phyloP scores from a whole-genome alignment of 2,329 filamentous ascomycete species.

The Pseudopyricularia javanii region DNA sequence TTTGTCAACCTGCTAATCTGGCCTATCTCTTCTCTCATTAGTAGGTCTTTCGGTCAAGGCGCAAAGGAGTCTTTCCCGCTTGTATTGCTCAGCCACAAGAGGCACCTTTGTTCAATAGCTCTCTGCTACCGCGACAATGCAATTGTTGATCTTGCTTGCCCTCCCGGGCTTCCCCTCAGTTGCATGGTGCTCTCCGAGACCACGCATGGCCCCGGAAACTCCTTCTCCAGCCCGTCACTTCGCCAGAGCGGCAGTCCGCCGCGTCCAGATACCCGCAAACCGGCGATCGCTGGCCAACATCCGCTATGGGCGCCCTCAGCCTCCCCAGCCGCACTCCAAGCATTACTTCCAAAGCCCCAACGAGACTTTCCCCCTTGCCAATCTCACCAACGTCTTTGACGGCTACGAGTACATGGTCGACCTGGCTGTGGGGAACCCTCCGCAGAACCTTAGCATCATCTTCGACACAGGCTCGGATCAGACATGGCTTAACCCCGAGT shows the following conservation, averaged over 20 bases:
- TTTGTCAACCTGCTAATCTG: background rate
- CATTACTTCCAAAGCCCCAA: background rate
- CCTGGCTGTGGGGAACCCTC: conserved; percentile 19
- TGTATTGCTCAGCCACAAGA: background rate
- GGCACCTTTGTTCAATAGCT: background rate
- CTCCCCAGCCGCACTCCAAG: background rate
- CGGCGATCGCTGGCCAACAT: background rate
- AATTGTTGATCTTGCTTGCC: background rate
- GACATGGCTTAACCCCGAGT: conserved; percentile 21
- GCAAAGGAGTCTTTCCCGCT: background rate
- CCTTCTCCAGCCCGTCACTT: background rate
- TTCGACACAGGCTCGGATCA: conserved; percentile 30
- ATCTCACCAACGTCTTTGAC: conserved; percentile 1
- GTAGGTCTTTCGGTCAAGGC: background rate
- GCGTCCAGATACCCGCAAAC: background rate
- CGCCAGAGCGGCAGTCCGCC: background rate
- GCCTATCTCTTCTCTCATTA: background rate
- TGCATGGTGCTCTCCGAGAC: background rate
- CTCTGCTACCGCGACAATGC: background rate
- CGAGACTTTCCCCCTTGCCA: background rate
- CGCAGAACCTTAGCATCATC: conserved; percentile 21
- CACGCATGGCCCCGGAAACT: background rate
- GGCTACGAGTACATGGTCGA: conserved; percentile 3
- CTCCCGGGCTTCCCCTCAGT: background rate
- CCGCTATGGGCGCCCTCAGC: background rate